A percentile compares a stretch with the other conserved stretches of the same genome.
Conservation (phyloP, 2,329 filamentous ascomycete genomes). For the Talaromyces sp. region DNA sequence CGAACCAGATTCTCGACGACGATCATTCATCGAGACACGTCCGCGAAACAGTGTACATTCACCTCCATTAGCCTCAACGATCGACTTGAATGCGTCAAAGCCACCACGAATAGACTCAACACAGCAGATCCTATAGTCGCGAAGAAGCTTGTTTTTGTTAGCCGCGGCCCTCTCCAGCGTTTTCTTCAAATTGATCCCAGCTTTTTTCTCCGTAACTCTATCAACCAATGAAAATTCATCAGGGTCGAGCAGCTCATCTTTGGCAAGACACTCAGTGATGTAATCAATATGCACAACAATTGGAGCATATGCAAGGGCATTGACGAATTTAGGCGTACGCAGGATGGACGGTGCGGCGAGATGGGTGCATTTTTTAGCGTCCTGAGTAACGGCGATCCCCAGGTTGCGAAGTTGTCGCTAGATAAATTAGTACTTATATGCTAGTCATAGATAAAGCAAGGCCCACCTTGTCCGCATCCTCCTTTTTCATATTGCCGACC, state of each 20-base stretch:
- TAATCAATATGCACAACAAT: conserved; percentile 73
- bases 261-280: conserved; percentile 71
- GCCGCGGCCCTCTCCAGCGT: conserved; percentile 67
- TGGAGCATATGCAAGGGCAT: conserved; percentile 76
- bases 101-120: conserved; percentile 76
- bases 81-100: conserved; percentile 77
- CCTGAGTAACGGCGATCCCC: conserved; percentile 75
- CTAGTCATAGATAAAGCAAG: conserved; percentile 15
- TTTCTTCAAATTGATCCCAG: conserved; percentile 65
- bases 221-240: conserved; percentile 69
- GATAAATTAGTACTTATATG: conserved; percentile 11
- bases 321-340: conserved; percentile 90
- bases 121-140: conserved; percentile 77
- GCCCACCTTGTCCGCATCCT: conserved; percentile 76
- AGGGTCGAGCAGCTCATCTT: conserved; percentile 62
- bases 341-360: conserved; percentile 83
- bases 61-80: conserved; percentile 85
- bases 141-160: conserved; percentile 73
- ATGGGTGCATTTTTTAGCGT: conserved; percentile 74
- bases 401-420: conserved; percentile 78
- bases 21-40: conserved; percentile 60
- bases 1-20: conserved; percentile 56
- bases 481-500: conserved; percentile 68
- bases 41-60: conserved; percentile 74
- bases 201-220: conserved; percentile 66